Percentiles rank a stretch among this genome's conserved stretches.
These are phyloP conservation scores for Bacidia gigantensis DNA, from an alignment of 495 filamentous ascomycete species.

Conservation along the genomic window DNA sequence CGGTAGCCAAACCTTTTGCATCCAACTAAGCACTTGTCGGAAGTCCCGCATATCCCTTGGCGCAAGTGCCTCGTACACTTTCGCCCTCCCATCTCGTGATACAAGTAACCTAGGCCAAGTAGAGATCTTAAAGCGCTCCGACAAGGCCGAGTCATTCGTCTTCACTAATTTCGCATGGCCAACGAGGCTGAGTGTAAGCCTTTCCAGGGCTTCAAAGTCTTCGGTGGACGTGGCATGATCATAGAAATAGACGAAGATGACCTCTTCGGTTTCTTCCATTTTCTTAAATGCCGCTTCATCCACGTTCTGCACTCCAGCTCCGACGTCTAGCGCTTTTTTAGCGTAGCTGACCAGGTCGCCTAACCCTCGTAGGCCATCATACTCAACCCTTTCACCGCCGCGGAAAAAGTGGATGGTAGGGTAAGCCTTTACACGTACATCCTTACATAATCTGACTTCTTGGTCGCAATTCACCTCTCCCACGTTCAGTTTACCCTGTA, in stretches of 20 bases:
- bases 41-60: constrained; percentile 85
- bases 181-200: constrained; percentile 70
- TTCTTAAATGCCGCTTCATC: constrained; percentile 62
- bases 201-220: constrained; percentile 80
- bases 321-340: constrained; percentile 68
- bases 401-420: constrained; percentile 90
- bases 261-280: constrained; percentile 84
- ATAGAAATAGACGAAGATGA: constrained; percentile 94
- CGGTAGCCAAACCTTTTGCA: constrained; percentile 93
- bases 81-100: constrained; percentile 74
- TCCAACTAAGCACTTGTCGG: constrained; percentile 70
- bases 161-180: constrained; percentile 88
- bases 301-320: constrained; percentile 66
- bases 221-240: constrained; percentile 86
- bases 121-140: constrained; percentile 77
- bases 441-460: constrained; percentile 76
- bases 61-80: constrained; percentile 70
- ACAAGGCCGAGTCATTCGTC: constrained; percentile 58
- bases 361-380: constrained; percentile 80
- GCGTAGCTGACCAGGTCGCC: constrained; percentile 81
- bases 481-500: constrained; percentile 75
- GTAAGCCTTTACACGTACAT: constrained; percentile 61
- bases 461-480: constrained; percentile 93
- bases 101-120: constrained; percentile 90
- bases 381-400: constrained; percentile 82